These are phyloP conservation scores for Artomyces pyxidatus DNA, from an alignment of 768 basidiomycete genomes.

Conservation along the genomic window DNA sequence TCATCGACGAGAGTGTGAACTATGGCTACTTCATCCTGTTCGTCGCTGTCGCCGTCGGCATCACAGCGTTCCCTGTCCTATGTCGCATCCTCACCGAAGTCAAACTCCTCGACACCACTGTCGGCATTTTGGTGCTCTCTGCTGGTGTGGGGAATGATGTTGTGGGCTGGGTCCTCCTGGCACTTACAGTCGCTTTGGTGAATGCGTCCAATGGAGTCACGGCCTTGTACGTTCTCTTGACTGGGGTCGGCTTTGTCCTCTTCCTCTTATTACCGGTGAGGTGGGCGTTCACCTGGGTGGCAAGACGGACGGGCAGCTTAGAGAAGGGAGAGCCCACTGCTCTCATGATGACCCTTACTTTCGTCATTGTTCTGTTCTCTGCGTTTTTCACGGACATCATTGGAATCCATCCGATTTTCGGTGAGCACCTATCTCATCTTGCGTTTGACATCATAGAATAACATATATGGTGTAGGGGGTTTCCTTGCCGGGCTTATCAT, in stretches of 20 bases:
- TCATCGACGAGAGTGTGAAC: conserved; percentile 46
- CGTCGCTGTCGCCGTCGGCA: conserved; percentile 73
- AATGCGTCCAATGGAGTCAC: conserved; percentile 68
- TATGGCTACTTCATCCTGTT: conserved; percentile 84
- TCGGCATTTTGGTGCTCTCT: conserved; percentile 76
- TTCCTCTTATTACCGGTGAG: conserved; percentile 59
- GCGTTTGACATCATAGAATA: too few relatives aligned
- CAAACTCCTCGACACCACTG: conserved; percentile 73
- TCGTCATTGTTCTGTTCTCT: conserved; percentile 65
- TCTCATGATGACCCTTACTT: conserved; percentile 69
- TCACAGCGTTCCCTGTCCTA: conserved; percentile 77
- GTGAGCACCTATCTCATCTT: too few relatives aligned
- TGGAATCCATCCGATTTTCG: conserved; percentile 66
- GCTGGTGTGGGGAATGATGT: conserved; percentile 65
- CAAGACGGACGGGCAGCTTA: conserved; percentile 58
- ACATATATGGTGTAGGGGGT: conserved; percentile 49
- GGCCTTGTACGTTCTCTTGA: conserved; percentile 75
- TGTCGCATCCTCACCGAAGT: conserved; percentile 81
- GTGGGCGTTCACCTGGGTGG: conserved; percentile 61
- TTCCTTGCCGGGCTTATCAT: conserved; percentile 79
- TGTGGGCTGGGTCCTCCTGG: conserved; percentile 79
- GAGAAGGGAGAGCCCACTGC: conserved; percentile 67
- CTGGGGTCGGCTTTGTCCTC: conserved; percentile 53
- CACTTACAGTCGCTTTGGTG: conserved; percentile 76
- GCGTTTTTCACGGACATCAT: conserved; percentile 87